Evolutionary conservation across 495 filamentous ascomycete genomes (phyloP).

Genomic region (Aspergillus sclerotiicarbonarius): DNA sequence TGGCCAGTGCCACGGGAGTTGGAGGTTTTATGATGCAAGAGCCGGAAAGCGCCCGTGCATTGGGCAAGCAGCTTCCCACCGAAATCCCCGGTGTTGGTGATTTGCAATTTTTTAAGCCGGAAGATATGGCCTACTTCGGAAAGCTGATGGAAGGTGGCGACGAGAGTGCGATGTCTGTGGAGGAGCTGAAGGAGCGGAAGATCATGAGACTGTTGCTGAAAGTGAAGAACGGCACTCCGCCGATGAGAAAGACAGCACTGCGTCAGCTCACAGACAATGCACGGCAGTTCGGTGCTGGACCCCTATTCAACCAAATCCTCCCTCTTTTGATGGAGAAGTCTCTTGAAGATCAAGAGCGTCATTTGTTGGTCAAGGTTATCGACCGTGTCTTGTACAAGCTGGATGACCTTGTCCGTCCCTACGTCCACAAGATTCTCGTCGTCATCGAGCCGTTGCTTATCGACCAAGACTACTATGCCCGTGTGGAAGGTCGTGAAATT

Average conservation of each 20-base stretch:
- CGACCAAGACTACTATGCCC: constrained; percentile 98
- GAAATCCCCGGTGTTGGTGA: constrained; percentile 98
- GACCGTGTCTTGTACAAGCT: constrained; percentile 98
- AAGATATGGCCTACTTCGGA: constrained; percentile 99
- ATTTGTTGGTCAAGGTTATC: constrained; percentile 98
- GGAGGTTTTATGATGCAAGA: constrained; percentile 98
- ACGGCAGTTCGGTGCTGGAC: constrained; percentile 89
- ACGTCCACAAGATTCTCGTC: constrained; percentile 96
- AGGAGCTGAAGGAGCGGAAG: constrained; percentile 96
- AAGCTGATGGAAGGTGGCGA: constrained; percentile 95
- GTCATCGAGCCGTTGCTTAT: constrained; percentile 99
- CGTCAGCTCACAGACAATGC: constrained; percentile 98
- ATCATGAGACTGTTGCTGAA: constrained; percentile 97
- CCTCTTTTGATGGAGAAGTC: constrained; percentile 98
- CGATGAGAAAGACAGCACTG: constrained; percentile 99
- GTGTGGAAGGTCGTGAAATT: constrained; percentile 97
- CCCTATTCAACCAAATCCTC: constrained; percentile 97
- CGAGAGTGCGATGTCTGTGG: constrained; percentile 86
- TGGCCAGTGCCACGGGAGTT: constrained; percentile 59
- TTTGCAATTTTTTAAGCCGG: constrained; percentile 96
- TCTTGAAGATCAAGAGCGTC: constrained; percentile 96
- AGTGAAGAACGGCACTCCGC: constrained; percentile 98
- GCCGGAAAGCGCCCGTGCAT: constrained; percentile 71
- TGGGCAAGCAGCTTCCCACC: constrained; percentile 90
- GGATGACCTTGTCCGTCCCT: constrained; percentile 93